These are phyloP conservation scores for Incumbomyces delicatus DNA, from an alignment of 2,329 filamentous ascomycete species.

Conservation along the genomic window DNA sequence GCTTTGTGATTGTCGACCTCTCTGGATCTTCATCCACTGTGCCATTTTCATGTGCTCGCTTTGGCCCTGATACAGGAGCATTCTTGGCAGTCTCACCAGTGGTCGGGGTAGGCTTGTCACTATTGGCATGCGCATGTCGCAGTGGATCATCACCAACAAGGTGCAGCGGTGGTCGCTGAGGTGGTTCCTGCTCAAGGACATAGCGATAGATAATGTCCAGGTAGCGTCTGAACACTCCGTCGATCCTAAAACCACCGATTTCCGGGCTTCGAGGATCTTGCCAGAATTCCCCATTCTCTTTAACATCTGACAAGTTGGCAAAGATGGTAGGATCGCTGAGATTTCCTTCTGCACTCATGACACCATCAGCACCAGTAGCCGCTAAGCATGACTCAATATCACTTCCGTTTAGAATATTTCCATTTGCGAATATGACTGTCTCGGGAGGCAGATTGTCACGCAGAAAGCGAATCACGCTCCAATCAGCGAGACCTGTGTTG, in stretches of 20 bases:
- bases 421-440: slow-evolving; percentile 93
- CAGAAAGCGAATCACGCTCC: slow-evolving; percentile 72
- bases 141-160: slow-evolving; percentile 26
- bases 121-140: no score
- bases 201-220: slow-evolving; percentile 80
- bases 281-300: slow-evolving; percentile 77
- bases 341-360: slow-evolving; percentile 96
- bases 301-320: slow-evolving; percentile 52
- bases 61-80: background rate
- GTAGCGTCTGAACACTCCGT: slow-evolving; percentile 79
- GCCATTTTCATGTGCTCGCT: background rate
- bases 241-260: slow-evolving; percentile 76
- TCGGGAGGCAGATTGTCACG: slow-evolving; percentile 74
- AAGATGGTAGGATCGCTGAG: slow-evolving; percentile 88
- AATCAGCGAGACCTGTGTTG: slow-evolving; percentile 86
- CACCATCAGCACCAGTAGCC: slow-evolving; percentile 76
- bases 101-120: no score
- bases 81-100: background rate
- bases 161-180: slow-evolving; percentile 62
- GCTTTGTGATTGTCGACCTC: slow-evolving; percentile 25
- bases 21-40: slow-evolving; percentile 30
- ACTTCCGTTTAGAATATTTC: slow-evolving; percentile 73
- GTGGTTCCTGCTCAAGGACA: slow-evolving; percentile 57
- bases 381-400: slow-evolving; percentile 71
- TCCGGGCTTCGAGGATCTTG: slow-evolving; percentile 48